Base-by-base conservation (phyloP, 108 stramenopile genomes). In the Nannochloropsis gaditana region DNA sequence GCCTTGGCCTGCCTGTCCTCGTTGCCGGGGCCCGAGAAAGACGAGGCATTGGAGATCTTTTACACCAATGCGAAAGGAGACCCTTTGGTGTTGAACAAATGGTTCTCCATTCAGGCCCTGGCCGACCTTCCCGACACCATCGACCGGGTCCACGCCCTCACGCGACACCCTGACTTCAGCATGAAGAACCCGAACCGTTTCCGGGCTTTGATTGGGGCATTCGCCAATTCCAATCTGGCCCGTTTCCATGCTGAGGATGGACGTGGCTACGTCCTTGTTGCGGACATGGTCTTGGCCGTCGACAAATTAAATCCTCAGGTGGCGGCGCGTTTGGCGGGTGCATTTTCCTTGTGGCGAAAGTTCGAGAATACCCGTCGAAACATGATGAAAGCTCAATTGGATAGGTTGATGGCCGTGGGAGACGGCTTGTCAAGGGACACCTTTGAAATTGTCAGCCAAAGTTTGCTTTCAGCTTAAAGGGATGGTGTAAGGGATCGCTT, bases 281-380 rank as follows among this genome's bases (percentile, higher is more conserved):
- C 93, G 4, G 94, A 97, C 73, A 90, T 91, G 43, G 82, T 98
- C 41, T 85, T 89, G 45, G 91, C 93, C 80, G 85, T 97, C 4
- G 97, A 99, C 87, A 85, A 91, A 81, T 83, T 96, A 31, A 99
- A 99, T 87, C 93, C 97, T 17, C 95, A 97, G 88, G 92, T 98
- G 79, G 93, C 94, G 19, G 91, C 95, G 5, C 94, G 96, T 31
- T 82, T 96, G 84, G 93, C 92, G 0, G 87, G 90, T 9, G 81
- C 90, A 31, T 91, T 98, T 45, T 93, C 96, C 86, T 86, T 85
- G n/a, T 96, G 94, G 95, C 92, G 91, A 79, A 90, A 92, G 42
- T 96, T 93, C 89, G 92, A 94, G 80, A 94, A 93, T 79, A 79
- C 90, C 41, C 92, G 94, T 79, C 93, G 90, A 79, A 80, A 82